A percentile compares a stretch with the other conserved stretches of the same genome.
Conservation (phyloP, 805 yeast species). For the Pichia ethanolica region DNA sequence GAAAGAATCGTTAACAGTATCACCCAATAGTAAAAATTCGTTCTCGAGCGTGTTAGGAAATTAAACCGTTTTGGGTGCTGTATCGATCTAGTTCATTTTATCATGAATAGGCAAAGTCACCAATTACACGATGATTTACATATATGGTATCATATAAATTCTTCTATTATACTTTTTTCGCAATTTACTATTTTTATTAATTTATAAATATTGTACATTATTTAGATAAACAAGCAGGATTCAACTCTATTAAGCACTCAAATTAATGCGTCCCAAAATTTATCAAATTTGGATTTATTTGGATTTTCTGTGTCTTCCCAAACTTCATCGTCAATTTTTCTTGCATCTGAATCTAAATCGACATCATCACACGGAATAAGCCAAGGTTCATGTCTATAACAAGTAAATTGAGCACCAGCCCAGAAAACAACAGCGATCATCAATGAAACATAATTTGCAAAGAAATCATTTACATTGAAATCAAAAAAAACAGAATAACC, state of each 20-base stretch:
- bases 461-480: conserved; percentile 49
- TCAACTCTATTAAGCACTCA: not conserved
- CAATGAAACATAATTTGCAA: conserved; percentile 65
- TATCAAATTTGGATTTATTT: not conserved
- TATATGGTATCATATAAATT: too few relatives aligned
- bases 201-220: too few relatives aligned
- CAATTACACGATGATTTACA: too few relatives aligned
- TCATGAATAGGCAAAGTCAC: too few relatives aligned
- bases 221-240: not conserved
- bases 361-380: conserved; percentile 48
- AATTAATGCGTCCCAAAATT: conserved; percentile 12
- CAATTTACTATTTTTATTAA: too few relatives aligned
- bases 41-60: too few relatives aligned
- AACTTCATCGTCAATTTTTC: conserved; percentile 32
- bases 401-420: conserved; percentile 42
- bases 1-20: too few relatives aligned
- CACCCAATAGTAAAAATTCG: too few relatives aligned
- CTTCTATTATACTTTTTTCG: too few relatives aligned
- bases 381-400: conserved; percentile 40
- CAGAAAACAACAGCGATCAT: conserved; percentile 51
- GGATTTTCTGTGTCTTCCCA: conserved; percentile 41
- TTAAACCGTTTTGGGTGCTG: too few relatives aligned
- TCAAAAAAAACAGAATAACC: conserved; percentile 61
- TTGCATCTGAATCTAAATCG: conserved; percentile 32
- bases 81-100: too few relatives aligned